Evolutionary conservation across 2,329 filamentous ascomycete genomes (phyloP).

Genomic region (Seiridium unicorne): DNA sequence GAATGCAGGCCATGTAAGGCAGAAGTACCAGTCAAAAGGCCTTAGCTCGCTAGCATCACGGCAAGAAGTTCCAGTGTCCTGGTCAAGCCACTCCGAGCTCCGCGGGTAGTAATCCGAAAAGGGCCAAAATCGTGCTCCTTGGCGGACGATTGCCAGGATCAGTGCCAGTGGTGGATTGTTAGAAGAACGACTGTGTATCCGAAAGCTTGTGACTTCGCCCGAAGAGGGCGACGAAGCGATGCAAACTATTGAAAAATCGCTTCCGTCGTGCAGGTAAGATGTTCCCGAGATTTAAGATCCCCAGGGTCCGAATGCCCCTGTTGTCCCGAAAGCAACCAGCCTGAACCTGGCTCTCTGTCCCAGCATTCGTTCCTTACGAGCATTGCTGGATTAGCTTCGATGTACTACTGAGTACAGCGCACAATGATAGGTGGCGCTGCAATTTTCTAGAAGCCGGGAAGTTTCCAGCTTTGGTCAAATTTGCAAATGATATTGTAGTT

Average conservation of each 20-base stretch:
- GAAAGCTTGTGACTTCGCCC: background rate
- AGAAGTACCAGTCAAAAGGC: background rate
- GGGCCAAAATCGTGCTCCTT: background rate
- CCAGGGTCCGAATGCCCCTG: background rate
- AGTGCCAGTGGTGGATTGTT: background rate
- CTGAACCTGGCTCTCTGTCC: background rate
- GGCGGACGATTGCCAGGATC: background rate
- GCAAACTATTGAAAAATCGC: constrained; percentile 4
- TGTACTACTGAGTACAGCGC: background rate
- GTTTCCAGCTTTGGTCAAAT: no score
- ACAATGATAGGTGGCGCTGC: background rate
- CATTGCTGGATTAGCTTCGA: background rate
- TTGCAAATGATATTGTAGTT: no score
- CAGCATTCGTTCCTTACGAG: background rate
- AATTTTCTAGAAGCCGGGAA: background rate
- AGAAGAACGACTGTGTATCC: background rate
- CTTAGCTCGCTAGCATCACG: background rate
- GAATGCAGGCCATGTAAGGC: background rate
- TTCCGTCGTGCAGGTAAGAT: constrained; percentile 1
- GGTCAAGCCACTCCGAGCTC: background rate
- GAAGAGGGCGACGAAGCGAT: background rate
- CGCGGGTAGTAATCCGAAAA: background rate
- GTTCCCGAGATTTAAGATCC: constrained; percentile 7
- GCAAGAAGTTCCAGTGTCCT: background rate
- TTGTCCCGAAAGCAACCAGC: background rate